These are phyloP conservation scores for Gigaspora rosea DNA, from an alignment of 192 early-diverging fungal species.

Conservation along the genomic window DNA sequence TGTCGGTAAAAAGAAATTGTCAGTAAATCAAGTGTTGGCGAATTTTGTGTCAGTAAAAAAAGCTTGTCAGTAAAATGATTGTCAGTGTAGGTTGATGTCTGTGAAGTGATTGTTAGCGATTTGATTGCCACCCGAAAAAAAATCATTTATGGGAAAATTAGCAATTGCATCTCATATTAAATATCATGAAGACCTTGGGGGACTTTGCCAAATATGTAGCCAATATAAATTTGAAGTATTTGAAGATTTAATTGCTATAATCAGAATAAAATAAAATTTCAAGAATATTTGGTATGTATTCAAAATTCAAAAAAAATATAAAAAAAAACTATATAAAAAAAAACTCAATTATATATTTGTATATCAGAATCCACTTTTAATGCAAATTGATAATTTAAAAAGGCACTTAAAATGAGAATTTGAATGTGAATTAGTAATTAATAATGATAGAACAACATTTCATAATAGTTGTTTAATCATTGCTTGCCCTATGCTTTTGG, in stretches of 20 bases:
- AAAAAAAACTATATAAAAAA: no score
- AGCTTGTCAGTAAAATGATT: no score
- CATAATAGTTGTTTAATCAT: neutral
- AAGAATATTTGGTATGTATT: neutral
- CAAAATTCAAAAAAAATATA: neutral
- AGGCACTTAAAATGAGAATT: neutral
- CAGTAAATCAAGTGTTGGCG: no score
- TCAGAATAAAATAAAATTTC: neutral
- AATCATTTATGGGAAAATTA: neutral
- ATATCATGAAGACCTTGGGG: neutral
- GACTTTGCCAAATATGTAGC: neutral
- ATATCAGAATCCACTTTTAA: no score
- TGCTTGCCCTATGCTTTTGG: neutral
- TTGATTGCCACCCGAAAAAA: no score
- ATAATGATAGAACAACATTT: neutral
- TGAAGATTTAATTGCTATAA: neutral
- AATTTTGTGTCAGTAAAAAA: no score
- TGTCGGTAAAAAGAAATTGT: no score
- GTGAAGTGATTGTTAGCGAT: no score
- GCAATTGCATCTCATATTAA: neutral
- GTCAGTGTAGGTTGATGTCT: no score
- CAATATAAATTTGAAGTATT: constrained; percentile 4
- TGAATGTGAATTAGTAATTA: neutral
- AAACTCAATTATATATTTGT: no score
- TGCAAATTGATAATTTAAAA: neutral